These are phyloP conservation scores for Penicillium sp. DNA, from an alignment of 2,329 filamentous ascomycete species.

Conservation along the genomic window DNA sequence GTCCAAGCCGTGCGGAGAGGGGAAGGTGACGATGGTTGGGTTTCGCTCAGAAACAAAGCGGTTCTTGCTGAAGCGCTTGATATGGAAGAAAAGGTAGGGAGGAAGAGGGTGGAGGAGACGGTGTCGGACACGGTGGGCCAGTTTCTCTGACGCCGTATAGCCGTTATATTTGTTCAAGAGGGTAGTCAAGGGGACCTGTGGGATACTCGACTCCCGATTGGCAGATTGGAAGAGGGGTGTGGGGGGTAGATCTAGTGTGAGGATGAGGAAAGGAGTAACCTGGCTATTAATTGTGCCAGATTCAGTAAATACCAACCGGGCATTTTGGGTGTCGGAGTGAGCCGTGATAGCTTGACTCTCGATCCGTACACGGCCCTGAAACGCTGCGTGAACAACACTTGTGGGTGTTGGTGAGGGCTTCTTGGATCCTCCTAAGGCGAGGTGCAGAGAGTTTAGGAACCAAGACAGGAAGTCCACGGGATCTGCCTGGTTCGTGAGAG, in stretches of 20 bases:
- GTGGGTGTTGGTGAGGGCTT: constrained; percentile 65
- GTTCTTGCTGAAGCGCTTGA: constrained; percentile 95
- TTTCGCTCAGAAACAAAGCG: constrained; percentile 96
- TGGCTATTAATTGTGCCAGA: constrained; percentile 76
- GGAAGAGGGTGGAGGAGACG: constrained; percentile 86
- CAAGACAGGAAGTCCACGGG: constrained; percentile 95
- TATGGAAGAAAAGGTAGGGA: constrained; percentile 86
- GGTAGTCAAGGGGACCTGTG: constrained; percentile 67
- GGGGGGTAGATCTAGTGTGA: constrained; percentile 88
- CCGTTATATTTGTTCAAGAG: constrained; percentile 94
- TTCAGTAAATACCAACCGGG: constrained; percentile 90
- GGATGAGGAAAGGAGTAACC: constrained; percentile 77
- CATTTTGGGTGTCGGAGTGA: constrained; percentile 74
- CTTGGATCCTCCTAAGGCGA: constrained; percentile 85
- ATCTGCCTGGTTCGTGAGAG: constrained; percentile 84
- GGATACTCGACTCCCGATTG: constrained; percentile 92
- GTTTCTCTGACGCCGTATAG: constrained; percentile 77
- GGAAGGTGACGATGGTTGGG: constrained; percentile 96
- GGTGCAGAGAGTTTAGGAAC: constrained; percentile 95
- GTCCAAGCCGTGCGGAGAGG: constrained; percentile 76
- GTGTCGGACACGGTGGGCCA: constrained; percentile 84
- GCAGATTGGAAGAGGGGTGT: constrained; percentile 96
- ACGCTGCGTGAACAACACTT: constrained; percentile 85
- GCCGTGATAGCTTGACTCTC: constrained; percentile 93
- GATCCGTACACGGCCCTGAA: constrained; percentile 87